Evolutionary conservation across 202 grass and related monocot species (phyloP).

Genomic region (Schoenoplectus triqueter): DNA sequence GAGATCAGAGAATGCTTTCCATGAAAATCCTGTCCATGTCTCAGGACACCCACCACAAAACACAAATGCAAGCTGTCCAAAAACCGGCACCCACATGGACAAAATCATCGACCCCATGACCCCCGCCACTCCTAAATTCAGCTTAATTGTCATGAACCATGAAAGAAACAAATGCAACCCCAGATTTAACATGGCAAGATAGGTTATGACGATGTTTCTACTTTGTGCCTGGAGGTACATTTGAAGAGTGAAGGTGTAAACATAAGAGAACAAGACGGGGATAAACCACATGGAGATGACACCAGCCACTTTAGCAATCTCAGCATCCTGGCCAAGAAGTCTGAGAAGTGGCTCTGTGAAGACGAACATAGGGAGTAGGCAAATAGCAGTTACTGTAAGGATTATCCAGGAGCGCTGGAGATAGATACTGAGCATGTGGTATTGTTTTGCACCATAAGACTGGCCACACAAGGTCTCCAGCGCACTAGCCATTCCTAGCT

Average conservation of each 20-base stretch:
- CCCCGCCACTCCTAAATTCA: constrained; percentile 48
- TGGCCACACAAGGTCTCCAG: constrained; percentile 80
- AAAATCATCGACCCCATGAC: constrained; percentile 67
- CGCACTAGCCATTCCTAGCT: constrained; percentile 87
- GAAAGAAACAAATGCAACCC: constrained; percentile 48
- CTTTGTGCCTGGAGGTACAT: constrained; percentile 84
- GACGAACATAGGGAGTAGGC: constrained; percentile 52
- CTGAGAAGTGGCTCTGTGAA: constrained; percentile 60
- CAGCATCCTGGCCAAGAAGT: constrained; percentile 56
- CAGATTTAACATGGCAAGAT: constrained; percentile 56
- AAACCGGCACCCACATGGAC: constrained; percentile 61
- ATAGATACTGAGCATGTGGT: constrained; percentile 79
- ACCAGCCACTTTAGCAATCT: constrained; percentile 52
- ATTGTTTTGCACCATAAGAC: constrained; percentile 67
- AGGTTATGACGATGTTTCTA: constrained; percentile 74
- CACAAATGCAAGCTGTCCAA: constrained; percentile 59
- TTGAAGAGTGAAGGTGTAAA: constrained; percentile 67
- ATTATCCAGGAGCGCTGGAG: constrained; percentile 74
- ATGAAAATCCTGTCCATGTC: constrained; percentile 75
- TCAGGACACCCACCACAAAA: constrained; percentile 68
- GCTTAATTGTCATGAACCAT: constrained; percentile 51
- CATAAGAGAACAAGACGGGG: constrained; percentile 55
- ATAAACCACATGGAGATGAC: constrained; percentile 73
- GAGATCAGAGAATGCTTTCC: constrained; percentile 46
- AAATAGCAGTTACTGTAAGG: constrained; percentile 36